Evolutionary conservation across 495 filamentous ascomycete genomes (phyloP), one percentile per base, ranked within the genome.

Genomic region (Penicillium diatomitis): DNA sequence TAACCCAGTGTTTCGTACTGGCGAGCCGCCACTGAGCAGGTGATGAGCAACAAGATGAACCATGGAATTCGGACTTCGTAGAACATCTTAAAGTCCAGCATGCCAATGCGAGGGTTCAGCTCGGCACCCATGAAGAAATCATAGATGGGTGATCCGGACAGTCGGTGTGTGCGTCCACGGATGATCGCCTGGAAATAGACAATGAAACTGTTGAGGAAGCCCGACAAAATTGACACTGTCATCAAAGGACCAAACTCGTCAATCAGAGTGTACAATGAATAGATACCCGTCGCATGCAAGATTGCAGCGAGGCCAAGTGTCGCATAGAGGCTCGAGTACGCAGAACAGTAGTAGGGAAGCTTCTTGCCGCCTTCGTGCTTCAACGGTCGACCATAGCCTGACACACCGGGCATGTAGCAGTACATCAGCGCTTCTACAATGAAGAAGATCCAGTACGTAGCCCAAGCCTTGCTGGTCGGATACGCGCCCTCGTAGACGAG

Each of bases 41-140:
- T 81, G 31, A 92, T 67, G 35, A 90, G 72, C 56, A 95, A 86
- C 2, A 97, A 74, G 40, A 95, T 92, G 67, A 81, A 97, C 91
- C 91, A 97, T 12, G 91, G 91, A 40, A 97, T 76, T 49, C 91
- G 85, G 51, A 97, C 90, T 68, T 96, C 91, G 56, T 88, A 91
- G 71, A 97, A 95, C 91, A 97, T 97, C 77, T 97, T 96, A 71
- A 96, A 85, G 64, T 97, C 91, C 47, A 97, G 72, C 60, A 88
- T 83, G 30, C 83, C 83, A 60, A 95, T 89, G 34, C 91, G 77
- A 11, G 91, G 91, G 68, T 97, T 96, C 42, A 97, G 73, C 72
- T 97, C 91, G 35, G 92, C 89, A 47, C 91, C 91, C 90, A 97
- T 95, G 76, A 96, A 97, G 73, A 96, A 96, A 70, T 97, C 91